Evolutionary conservation across 371 early-diverging fungal species (phyloP), one percentile per base, ranked within the genome.

Genomic region (Mucor mucedo): DNA sequence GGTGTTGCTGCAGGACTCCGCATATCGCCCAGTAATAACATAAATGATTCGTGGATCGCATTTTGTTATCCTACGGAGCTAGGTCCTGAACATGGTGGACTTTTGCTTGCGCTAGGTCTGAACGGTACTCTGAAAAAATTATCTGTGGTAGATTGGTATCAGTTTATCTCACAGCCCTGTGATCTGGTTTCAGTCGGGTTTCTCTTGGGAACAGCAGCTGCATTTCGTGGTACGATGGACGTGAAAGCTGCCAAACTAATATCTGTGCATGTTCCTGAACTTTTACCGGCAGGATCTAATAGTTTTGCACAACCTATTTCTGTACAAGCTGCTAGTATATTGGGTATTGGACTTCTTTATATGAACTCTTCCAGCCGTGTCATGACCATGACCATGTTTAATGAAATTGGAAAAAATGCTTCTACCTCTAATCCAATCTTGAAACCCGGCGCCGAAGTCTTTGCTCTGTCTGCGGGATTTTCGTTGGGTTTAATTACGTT

Each of bases 1-100:
- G 97, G 96, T 0, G 94, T 92, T 0, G 89, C 94, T 16, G 83
- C 90, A 1, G 95, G 91, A 4, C 78, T 95, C 5, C 77, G 88
- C 5, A 84, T 95, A 1, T 81, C 86, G 1, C 80, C 85, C 0
- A 79, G 80, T 13, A 77, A 82, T 58, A 77, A 77, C 7, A 76
- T 92, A 7, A 82, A 78, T 13, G 83, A 82, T 8, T 86, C 90
- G 5, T 96, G 97, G 97, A 90, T 96, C 52, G 72, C 84, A 8
- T 87, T 87, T 65, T 92, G 90, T 62, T 72, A 79, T 58, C 89
- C 89, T 4, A 66, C 73, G 0, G 77, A 83, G 55, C 68, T 84
- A 27, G 69, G 77, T 2, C 62, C 84, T 38, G 65, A 80, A 6
- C 92, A 95, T 63, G 97, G 92, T 2, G 97, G 97, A 2, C 85